These are phyloP conservation scores for Aspergillus flavus DNA, from an alignment of 2,329 filamentous ascomycete genomes.

Conservation along the genomic window DNA sequence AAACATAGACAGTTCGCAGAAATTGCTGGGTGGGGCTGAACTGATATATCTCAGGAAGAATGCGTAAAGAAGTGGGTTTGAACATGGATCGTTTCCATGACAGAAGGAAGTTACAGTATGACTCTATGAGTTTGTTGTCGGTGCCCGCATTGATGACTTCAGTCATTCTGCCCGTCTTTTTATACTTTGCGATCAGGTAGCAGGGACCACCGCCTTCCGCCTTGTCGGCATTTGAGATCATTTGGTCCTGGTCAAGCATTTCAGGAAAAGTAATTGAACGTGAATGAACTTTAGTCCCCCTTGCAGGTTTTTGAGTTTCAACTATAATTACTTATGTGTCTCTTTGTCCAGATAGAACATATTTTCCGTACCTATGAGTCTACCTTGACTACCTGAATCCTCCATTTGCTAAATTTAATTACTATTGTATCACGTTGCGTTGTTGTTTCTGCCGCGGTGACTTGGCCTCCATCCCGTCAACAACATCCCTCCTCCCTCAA, in stretches of 20 bases:
- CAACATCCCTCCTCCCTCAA: conserved; percentile 4
- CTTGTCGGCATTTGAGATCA: background rate
- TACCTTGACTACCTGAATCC: background rate
- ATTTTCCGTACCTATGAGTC: background rate
- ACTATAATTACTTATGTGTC: background rate
- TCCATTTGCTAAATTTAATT: conserved; percentile 7
- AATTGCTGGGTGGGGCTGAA: conserved; percentile 8
- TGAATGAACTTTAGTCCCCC: background rate
- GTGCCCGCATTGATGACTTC: background rate
- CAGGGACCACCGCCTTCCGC: conserved; percentile 4
- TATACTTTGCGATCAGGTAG: background rate
- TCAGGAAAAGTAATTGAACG: background rate
- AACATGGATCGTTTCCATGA: conserved; percentile 27
- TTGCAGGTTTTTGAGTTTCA: background rate
- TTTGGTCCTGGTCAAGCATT: background rate
- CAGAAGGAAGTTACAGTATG: conserved; percentile 1
- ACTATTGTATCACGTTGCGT: conserved; percentile 19
- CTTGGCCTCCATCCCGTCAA: conserved; percentile 19
- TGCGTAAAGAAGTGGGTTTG: conserved; percentile 17
- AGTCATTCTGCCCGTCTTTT: conserved; percentile 2
- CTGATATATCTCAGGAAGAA: conserved; percentile 20
- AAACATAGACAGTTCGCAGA: conserved; percentile 20
- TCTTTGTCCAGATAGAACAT: background rate
- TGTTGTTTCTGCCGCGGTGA: conserved; percentile 19
- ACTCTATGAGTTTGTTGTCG: background rate